These are phyloP conservation scores for Amanita exitialis DNA, from an alignment of 768 basidiomycete genomes.

Conservation along the genomic window DNA sequence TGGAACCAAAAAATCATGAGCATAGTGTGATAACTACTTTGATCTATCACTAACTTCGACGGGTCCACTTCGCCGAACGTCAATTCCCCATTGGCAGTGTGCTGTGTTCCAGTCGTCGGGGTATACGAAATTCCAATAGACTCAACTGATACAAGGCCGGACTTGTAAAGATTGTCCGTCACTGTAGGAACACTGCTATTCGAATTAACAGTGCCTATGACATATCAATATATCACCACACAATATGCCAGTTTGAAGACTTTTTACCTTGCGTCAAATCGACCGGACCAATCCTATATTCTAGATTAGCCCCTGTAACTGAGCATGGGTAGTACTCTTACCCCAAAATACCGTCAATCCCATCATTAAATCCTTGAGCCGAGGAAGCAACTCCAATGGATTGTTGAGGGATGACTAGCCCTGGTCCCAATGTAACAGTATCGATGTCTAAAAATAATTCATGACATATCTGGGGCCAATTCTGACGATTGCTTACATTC, in stretches of 20 bases:
- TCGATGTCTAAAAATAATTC: conserved; percentile 28
- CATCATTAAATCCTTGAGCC: conserved; percentile 30
- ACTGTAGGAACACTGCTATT: conserved; percentile 37
- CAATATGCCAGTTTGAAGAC: no score
- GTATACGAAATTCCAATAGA: conserved; percentile 43
- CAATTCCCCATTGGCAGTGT: conserved; percentile 40
- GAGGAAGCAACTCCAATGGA: conserved; percentile 35
- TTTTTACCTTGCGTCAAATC: conserved; percentile 29
- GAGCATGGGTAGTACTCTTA: conserved; percentile 6
- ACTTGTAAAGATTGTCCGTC: conserved; percentile 42
- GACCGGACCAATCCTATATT: conserved; percentile 36
- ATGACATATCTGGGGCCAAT: neutral
- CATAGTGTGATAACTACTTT: conserved; percentile 17
- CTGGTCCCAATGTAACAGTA: conserved; percentile 29
- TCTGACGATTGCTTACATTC: conserved; percentile 29
- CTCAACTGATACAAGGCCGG: conserved; percentile 34
- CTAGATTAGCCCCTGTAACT: neutral
- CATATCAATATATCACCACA: neutral
- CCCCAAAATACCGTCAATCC: conserved; percentile 46
- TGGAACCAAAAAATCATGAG: conserved; percentile 5
- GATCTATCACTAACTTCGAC: conserved; percentile 25
- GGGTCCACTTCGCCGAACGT: conserved; percentile 43
- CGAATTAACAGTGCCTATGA: conserved; percentile 26
- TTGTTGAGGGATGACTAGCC: conserved; percentile 34
- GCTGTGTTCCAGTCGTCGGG: conserved; percentile 27